phyloP scores from a whole-genome alignment of 768 basidiomycete species.

The Collybiopsis luxurians region DNA sequence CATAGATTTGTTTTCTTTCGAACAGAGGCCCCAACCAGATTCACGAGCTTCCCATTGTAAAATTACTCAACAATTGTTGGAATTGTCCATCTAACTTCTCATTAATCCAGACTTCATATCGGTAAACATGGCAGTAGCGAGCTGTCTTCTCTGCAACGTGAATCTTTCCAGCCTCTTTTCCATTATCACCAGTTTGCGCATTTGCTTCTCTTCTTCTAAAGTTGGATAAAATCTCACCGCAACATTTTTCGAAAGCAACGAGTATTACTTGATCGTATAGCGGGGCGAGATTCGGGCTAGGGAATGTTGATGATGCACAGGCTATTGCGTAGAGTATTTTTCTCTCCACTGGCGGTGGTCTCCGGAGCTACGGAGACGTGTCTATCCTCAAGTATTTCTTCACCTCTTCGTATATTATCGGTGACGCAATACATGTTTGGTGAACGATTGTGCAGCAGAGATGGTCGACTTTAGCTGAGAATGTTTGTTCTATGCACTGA shows the following conservation, averaged over 20 bases:
- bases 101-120: not conserved
- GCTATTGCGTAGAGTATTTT: too few relatives aligned
- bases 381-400: not conserved
- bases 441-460: not conserved
- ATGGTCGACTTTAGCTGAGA: not conserved
- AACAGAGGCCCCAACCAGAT: too few relatives aligned
- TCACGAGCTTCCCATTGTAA: too few relatives aligned
- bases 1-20: not conserved
- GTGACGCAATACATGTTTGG: not conserved
- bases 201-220: conserved; percentile 10
- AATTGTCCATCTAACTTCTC: too few relatives aligned
- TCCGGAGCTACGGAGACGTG: not conserved
- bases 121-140: not conserved
- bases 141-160: conserved; percentile 8
- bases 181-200: conserved; percentile 6
- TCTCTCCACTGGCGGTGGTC: not conserved
- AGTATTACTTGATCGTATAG: too few relatives aligned
- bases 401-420: not conserved
- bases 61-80: too few relatives aligned
- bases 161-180: conserved; percentile 9
- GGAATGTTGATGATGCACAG: not conserved
- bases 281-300: too few relatives aligned
- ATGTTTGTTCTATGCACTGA: too few relatives aligned
- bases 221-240: conserved; percentile 5
- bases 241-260: not conserved